Conservation (phyloP, 1,284 basidiomycete species). For the Neotropicomus parvogracilis region DNA sequence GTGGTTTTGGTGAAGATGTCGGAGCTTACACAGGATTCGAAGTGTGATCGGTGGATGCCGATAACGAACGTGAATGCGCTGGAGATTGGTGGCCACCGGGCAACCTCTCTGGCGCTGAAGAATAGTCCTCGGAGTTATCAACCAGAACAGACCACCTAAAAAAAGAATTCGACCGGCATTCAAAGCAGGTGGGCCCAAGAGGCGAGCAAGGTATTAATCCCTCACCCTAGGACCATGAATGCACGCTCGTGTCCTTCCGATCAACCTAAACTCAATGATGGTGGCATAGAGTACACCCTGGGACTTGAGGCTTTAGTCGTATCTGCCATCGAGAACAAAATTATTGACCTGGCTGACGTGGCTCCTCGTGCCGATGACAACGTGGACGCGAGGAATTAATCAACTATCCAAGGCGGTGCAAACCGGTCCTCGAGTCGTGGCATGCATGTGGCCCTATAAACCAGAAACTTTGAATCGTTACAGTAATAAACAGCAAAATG, state of each 20-base stretch:
- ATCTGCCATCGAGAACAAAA: background rate
- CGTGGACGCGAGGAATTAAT: background rate
- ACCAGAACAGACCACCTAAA: background rate
- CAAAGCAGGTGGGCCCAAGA: background rate
- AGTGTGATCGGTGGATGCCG: background rate
- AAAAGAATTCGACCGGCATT: background rate
- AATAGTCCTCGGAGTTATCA: no score
- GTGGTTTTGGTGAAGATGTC: background rate
- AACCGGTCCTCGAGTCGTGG: background rate
- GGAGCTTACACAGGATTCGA: background rate
- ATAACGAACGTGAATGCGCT: background rate
- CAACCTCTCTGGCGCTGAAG: no score
- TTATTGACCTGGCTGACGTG: background rate
- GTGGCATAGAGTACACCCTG: background rate
- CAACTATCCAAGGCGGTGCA: background rate
- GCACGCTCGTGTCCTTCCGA: no score
- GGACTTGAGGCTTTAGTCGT: background rate
- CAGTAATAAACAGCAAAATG: background rate
- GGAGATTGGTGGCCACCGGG: background rate
- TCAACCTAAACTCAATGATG: no score
- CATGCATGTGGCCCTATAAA: background rate
- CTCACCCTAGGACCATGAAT: background rate
- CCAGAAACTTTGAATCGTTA: background rate
- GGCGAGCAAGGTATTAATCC: background rate
- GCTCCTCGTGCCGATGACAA: constrained; percentile 2